These are phyloP conservation scores for Curvularia sp. DNA, from an alignment of 2,329 filamentous ascomycete genomes.

Conservation along the genomic window DNA sequence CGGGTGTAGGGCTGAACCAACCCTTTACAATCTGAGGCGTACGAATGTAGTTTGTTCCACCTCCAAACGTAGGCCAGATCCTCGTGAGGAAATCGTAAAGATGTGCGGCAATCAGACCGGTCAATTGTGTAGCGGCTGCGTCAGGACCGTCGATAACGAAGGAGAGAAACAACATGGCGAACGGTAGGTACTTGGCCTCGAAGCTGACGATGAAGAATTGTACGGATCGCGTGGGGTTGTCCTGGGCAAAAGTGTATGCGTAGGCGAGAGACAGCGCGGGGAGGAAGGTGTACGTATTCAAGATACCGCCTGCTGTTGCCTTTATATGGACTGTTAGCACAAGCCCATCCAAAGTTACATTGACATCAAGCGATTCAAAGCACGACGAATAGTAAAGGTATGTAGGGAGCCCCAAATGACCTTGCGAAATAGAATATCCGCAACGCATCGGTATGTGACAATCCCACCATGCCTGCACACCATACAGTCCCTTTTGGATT, in stretches of 20 bases:
- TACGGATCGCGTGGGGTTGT: conserved; percentile 77
- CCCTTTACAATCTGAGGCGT: conserved; percentile 76
- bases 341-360: conserved; percentile 13
- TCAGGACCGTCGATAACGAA: conserved; percentile 70
- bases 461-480: conserved; percentile 61
- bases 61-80: conserved; percentile 87
- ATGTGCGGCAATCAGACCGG: conserved; percentile 86
- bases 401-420: conserved; percentile 73
- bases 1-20: conserved; percentile 64
- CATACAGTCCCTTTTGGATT: conserved; percentile 53
- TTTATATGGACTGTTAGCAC: conserved; percentile 50
- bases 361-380: conserved; percentile 14
- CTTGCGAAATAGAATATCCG: conserved; percentile 59
- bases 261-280: conserved; percentile 76
- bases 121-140: conserved; percentile 68
- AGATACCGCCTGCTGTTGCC: conserved; percentile 61
- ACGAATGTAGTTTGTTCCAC: conserved; percentile 76
- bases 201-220: conserved; percentile 85
- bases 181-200: conserved; percentile 80
- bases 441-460: conserved; percentile 60
- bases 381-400: conserved; percentile 35
- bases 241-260: conserved; percentile 83
- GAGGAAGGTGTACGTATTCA: conserved; percentile 61
- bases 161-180: conserved; percentile 76
- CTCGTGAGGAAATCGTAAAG: conserved; percentile 88